A percentile compares a stretch with the other conserved stretches of the same genome.
phyloP scores from a whole-genome alignment of 495 filamentous ascomycete genomes.

The Arthonia radiata region DNA sequence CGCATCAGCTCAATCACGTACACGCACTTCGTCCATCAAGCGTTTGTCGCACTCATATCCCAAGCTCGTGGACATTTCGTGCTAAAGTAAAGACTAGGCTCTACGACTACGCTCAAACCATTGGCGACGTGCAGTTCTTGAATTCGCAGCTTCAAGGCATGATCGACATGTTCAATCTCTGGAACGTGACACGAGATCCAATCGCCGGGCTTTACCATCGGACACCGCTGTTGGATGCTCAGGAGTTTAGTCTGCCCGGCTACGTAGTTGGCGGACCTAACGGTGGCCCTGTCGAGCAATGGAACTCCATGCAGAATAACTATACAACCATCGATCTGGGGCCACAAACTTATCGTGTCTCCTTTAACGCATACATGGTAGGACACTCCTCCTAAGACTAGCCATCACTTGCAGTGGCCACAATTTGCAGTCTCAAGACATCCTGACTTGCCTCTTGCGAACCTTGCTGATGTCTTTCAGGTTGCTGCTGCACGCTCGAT shows the following conservation, averaged over 20 bases:
- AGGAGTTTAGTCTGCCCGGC: conserved; percentile 19
- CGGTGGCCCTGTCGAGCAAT: conserved; percentile 7
- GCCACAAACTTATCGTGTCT: conserved; percentile 19
- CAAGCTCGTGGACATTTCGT: no score
- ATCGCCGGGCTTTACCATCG: conserved; percentile 17
- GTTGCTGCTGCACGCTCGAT: conserved; percentile 20
- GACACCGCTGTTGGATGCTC: conserved; percentile 20
- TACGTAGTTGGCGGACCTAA: conserved; percentile 15
- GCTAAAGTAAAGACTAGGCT: no score
- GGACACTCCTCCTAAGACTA: no score
- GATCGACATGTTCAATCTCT: conserved; percentile 16
- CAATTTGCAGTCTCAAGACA: no score
- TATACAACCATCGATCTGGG: conserved; percentile 14
- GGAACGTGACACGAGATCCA: conserved; percentile 15
- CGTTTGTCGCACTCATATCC: no score
- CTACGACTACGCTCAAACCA: conserved; percentile 16
- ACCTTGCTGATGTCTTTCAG: no score
- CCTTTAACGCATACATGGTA: conserved; percentile 23
- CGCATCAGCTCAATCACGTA: conserved; percentile 13
- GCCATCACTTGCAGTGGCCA: no score
- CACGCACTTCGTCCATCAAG: conserved; percentile 20
- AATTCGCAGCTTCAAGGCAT: conserved; percentile 17
- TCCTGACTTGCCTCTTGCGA: no score
- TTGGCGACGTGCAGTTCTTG: conserved; percentile 16
- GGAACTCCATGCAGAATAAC: conserved; percentile 10